Evolutionary conservation across 208 protist species (phyloP), one percentile per base, ranked within the genome.

Genomic region (Naegleria lovaniensis): DNA sequence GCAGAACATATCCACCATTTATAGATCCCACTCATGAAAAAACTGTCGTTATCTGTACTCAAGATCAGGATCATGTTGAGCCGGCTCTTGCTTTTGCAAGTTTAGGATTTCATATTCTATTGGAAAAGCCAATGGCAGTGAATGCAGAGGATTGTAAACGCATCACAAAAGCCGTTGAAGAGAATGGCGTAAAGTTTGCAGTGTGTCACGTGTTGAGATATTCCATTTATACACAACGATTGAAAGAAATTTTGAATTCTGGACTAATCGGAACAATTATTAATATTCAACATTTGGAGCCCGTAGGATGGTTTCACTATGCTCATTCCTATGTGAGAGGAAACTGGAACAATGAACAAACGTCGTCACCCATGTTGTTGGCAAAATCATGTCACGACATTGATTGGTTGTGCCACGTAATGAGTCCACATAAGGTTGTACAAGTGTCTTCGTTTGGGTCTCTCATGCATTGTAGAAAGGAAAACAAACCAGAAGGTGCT

Each of bases 221-320:
- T n/a, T 67, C 33, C 15, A 7, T 15, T 13, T n/a, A 41, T 41
- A 76, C 86, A 9, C 43, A 89, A 89, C 6, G 16, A 22, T 19
- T 76, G 33, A 89, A 89, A 36, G 19, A 59, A 39, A 29, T 89
- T 22, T 5, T 89, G 33, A 38, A 76, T 22, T 13, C 11, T 1
- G 33, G 33, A 43, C 2, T 39, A 11, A 59, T 89, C 22, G 86
- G 86, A 76, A 25, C 38, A 15, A 76, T 89, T 41, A 76, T 89
- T 5, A 59, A 89, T 41, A 76, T 89, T 7, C 86, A 89, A 89
- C 86, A 89, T 89, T 89, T 89, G 36, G 86, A 89, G 29, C 86
- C 86, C n/a, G 86, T 89, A 6, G 83, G 83, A 51, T 33, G 43
- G 13, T 87, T 87, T 48, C 84, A 88, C 36, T 88, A 58, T 55